phyloP scores from a whole-genome alignment of 139 green algal species.

The Zygnema circumcarinatum region DNA sequence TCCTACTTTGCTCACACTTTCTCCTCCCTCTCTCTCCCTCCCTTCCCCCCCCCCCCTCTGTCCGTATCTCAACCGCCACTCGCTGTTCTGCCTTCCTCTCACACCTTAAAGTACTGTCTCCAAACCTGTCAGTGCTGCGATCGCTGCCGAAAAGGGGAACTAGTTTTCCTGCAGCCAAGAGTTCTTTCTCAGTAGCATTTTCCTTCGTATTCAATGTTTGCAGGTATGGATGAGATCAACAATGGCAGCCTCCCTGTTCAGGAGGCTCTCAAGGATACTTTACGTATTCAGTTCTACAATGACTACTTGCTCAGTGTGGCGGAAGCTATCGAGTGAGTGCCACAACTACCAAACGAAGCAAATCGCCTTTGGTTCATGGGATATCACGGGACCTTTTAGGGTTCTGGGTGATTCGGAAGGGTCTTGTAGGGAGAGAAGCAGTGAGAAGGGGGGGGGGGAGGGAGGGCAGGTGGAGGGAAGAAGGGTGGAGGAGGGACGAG shows the following conservation, averaged over 20 bases:
- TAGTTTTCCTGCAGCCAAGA: no score
- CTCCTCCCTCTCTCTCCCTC: background rate
- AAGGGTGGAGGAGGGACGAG: no score
- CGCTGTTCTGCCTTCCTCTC: background rate
- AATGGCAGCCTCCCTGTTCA: conserved; percentile 18
- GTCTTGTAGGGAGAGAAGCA: no score
- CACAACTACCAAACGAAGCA: background rate
- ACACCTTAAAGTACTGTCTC: background rate
- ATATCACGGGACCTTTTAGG: no score
- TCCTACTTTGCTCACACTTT: no score
- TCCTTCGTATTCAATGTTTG: no score
- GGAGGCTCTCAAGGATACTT: conserved; percentile 16
- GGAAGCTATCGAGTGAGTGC: conserved; percentile 27
- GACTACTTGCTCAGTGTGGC: conserved; percentile 51
- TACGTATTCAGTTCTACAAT: conserved; percentile 44
- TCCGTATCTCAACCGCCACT: background rate
- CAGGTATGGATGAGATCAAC: conserved; percentile 49
- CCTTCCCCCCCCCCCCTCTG: background rate
- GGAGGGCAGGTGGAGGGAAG: no score
- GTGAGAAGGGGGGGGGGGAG: no score
- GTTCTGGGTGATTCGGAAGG: no score
- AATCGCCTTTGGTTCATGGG: background rate
- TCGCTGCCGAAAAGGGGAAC: no score
- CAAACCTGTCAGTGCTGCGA: no score
- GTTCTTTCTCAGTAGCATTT: no score